Evolutionary conservation across 495 filamentous ascomycete genomes (phyloP).

Genomic region (Penicillium cataractarum): DNA sequence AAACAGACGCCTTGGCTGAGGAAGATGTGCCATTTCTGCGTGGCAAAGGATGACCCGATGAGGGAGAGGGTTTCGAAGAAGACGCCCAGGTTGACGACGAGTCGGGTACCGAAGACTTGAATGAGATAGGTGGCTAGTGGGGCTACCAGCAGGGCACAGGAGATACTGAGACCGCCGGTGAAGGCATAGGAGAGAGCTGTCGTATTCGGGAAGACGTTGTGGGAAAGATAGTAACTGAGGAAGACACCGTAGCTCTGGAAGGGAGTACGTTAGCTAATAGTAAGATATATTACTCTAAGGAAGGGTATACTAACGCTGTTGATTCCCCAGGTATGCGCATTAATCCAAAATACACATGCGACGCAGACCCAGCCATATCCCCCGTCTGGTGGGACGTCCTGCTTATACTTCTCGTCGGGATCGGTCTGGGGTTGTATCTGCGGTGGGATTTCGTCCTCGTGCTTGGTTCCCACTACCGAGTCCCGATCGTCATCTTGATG

Average conservation of each 20-base stretch:
- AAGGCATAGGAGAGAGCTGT: slow-evolving; percentile 69
- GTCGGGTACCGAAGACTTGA: slow-evolving; percentile 55
- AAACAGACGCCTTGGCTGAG: slow-evolving; percentile 78
- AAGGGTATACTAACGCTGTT: slow-evolving; percentile 46
- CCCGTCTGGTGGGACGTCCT: slow-evolving; percentile 53
- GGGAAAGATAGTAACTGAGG: slow-evolving; percentile 68
- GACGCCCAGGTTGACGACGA: slow-evolving; percentile 62
- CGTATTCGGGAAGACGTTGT: slow-evolving; percentile 59
- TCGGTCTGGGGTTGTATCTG: slow-evolving; percentile 18
- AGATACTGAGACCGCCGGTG: slow-evolving; percentile 71
- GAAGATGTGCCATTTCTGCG: slow-evolving; percentile 71
- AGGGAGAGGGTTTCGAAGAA: slow-evolving; percentile 63
- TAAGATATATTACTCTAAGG: slow-evolving; percentile 20
- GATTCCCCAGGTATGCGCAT: slow-evolving; percentile 60
- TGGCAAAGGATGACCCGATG: slow-evolving; percentile 69
- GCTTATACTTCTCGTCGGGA: slow-evolving; percentile 36
- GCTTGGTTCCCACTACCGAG: slow-evolving; percentile 13
- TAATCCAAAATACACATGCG: slow-evolving; percentile 53
- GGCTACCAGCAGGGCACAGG: slow-evolving; percentile 63
- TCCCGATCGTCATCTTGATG: slow-evolving; percentile 31
- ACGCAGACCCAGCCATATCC: slow-evolving; percentile 62
- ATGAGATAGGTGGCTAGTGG: slow-evolving; percentile 65
- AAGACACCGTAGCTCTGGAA: slow-evolving; percentile 65
- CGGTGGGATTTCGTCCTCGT: slow-evolving; percentile 9
- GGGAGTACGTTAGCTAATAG: not conserved